Conservation (phyloP, 345 rosid genomes). For the Ailanthus altissimus region DNA sequence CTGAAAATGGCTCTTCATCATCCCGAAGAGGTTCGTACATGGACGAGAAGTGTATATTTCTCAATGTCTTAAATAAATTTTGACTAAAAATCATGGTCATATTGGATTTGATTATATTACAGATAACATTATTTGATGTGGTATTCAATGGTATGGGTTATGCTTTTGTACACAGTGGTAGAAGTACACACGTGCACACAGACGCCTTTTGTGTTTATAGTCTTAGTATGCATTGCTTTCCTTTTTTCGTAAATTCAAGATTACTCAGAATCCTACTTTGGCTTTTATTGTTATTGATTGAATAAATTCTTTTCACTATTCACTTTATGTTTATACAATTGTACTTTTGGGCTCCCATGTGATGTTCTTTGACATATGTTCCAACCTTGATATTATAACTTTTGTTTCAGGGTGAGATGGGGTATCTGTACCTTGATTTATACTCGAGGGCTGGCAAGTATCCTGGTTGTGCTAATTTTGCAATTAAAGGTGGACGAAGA, state of each 20-base stretch:
- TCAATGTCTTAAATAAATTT: neutral
- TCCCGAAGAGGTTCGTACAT: constrained; percentile 75
- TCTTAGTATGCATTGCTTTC: neutral
- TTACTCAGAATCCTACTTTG: neutral
- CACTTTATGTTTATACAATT: too few species aligned
- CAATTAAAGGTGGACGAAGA: constrained; percentile 80
- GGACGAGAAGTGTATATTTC: constrained; percentile 1
- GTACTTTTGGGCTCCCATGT: neutral
- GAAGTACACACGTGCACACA: neutral
- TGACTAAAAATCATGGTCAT: neutral
- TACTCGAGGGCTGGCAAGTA: constrained; percentile 82
- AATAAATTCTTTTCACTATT: neutral
- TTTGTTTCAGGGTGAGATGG: constrained; percentile 83
- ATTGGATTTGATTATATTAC: neutral
- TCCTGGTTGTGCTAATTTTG: constrained; percentile 98
- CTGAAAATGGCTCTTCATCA: constrained; percentile 82
- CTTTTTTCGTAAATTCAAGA: neutral
- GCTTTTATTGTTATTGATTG: neutral
- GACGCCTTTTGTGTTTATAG: neutral
- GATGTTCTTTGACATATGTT: constrained; percentile 15
- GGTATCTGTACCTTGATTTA: constrained; percentile 87
- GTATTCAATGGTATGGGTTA: neutral
- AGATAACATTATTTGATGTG: neutral
- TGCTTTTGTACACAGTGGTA: neutral
- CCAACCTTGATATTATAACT: constrained; percentile 7